These are phyloP conservation scores for Macadamia integrifolia DNA, from an alignment of 164 flowering plant species.

Conservation along the genomic window DNA sequence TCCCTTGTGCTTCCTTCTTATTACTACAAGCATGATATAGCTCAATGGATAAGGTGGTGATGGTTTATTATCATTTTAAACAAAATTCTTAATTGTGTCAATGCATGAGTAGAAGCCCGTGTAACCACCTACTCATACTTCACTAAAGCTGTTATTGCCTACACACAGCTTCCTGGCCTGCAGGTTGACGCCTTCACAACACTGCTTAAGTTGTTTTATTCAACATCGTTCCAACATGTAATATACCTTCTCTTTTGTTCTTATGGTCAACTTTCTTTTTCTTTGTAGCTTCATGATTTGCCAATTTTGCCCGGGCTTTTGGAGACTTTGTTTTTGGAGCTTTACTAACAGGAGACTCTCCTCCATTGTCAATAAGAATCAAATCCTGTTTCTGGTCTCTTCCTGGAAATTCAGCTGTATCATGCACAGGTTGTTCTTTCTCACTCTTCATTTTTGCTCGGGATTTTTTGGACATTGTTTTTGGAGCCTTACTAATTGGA, in stretches of 20 bases:
- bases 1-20: too few relatives aligned
- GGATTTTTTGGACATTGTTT: constrained; percentile 12
- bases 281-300: constrained; percentile 11
- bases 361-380: constrained; percentile 18
- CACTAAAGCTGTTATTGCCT: neutral
- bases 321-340: constrained; percentile 13
- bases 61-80: too few relatives aligned
- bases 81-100: neutral
- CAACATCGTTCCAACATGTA: neutral
- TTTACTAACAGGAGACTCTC: constrained; percentile 16
- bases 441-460: neutral
- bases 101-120: too few relatives aligned
- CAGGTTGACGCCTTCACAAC: too few relatives aligned
- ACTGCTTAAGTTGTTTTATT: neutral
- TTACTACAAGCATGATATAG: too few relatives aligned
- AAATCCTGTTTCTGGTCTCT: constrained; percentile 20
- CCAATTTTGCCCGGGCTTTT: constrained; percentile 13
- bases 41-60: too few relatives aligned
- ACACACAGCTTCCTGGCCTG: too few relatives aligned
- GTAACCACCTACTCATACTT: neutral
- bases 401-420: constrained; percentile 8
- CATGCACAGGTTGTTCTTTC: constrained; percentile 10
- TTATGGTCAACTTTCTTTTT: constrained; percentile 5
- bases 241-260: constrained; percentile 19
- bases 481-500: constrained; percentile 13